Conservation (phyloP, 31 red algal genomes). For the Asparagopsis taxiformis region DNA sequence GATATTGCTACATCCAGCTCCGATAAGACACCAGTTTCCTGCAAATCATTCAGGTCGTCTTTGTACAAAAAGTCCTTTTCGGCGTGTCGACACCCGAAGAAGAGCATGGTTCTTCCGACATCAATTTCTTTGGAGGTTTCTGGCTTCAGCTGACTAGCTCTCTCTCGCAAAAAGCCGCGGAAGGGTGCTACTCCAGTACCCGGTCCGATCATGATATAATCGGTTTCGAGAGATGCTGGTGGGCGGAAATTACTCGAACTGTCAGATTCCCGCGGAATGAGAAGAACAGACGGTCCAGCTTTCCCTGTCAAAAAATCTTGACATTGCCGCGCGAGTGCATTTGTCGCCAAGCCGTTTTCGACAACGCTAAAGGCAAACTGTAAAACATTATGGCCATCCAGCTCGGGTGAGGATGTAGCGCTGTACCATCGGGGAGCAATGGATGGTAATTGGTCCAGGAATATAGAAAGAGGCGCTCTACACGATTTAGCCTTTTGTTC, state of each 20-base stretch:
- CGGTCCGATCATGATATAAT: conserved; percentile 87
- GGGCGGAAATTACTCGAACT: conserved; percentile 70
- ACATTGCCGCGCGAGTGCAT: conserved; percentile 20
- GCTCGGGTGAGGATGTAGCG: conserved; percentile 75
- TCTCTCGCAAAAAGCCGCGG: conserved; percentile 76
- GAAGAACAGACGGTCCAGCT: conserved; percentile 1
- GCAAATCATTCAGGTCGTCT: conserved; percentile 47
- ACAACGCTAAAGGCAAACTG: conserved; percentile 69
- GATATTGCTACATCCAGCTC: conserved; percentile 69
- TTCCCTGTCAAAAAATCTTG: conserved; percentile 10
- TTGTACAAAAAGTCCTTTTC: conserved; percentile 76
- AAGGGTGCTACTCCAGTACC: conserved; percentile 93
- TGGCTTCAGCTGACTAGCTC: conserved; percentile 8
- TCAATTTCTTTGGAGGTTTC: not conserved
- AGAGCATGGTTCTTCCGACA: conserved; percentile 54
- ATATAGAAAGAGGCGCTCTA: conserved; percentile 48
- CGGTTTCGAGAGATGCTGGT: conserved; percentile 54
- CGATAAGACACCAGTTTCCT: conserved; percentile 30
- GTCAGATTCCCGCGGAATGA: conserved; percentile 64
- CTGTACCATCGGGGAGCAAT: conserved; percentile 81
- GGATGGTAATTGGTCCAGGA: conserved; percentile 74
- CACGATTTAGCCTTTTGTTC: conserved; percentile 62
- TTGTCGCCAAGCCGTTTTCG: conserved; percentile 50
- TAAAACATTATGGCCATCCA: conserved; percentile 30
- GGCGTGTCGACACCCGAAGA: conserved; percentile 76